These are phyloP conservation scores for Apophysomyces elegans DNA, from an alignment of 371 early-diverging fungal species.

Conservation along the genomic window DNA sequence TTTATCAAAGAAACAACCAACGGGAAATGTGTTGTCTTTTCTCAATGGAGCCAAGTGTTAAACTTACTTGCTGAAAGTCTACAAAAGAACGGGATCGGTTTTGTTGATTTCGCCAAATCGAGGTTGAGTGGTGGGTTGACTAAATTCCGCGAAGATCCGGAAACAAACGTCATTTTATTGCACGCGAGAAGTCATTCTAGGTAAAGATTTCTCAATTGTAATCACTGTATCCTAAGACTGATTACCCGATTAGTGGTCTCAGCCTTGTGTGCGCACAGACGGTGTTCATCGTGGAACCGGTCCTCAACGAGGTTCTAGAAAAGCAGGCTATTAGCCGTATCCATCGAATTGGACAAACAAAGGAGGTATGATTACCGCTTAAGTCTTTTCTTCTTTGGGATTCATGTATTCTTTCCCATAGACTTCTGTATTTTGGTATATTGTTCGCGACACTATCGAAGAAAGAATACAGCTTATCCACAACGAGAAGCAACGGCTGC, in stretches of 20 bases:
- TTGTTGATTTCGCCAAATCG: slow-evolving; percentile 35
- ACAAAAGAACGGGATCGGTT: slow-evolving; percentile 52
- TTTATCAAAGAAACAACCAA: slow-evolving; percentile 43
- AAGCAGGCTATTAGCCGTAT: slow-evolving; percentile 80
- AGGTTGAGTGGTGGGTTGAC: slow-evolving; percentile 26
- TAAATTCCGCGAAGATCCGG: slow-evolving; percentile 43
- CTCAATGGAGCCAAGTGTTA: slow-evolving; percentile 71
- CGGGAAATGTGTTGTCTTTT: slow-evolving; percentile 70
- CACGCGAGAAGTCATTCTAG: slow-evolving; percentile 59
- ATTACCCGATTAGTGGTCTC: slow-evolving; percentile 30
- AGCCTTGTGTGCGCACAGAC: slow-evolving; percentile 55
- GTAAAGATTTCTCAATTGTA: slow-evolving; percentile 17
- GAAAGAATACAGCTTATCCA: slow-evolving; percentile 45
- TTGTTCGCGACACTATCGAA: slow-evolving; percentile 40
- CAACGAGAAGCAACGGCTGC: slow-evolving; percentile 23
- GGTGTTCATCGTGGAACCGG: slow-evolving; percentile 59
- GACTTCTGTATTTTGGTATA: slow-evolving; percentile 34
- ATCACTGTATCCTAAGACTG: background rate
- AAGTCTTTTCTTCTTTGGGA: slow-evolving; percentile 23
- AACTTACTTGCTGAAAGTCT: slow-evolving; percentile 56
- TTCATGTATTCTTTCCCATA: slow-evolving; percentile 1
- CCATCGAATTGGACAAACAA: slow-evolving; percentile 97
- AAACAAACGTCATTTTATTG: slow-evolving; percentile 53
- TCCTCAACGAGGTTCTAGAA: slow-evolving; percentile 53
- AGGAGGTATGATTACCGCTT: slow-evolving; percentile 65